Conservation (phyloP, 2,329 filamentous ascomycete genomes). For the Fusarium temperatum region DNA sequence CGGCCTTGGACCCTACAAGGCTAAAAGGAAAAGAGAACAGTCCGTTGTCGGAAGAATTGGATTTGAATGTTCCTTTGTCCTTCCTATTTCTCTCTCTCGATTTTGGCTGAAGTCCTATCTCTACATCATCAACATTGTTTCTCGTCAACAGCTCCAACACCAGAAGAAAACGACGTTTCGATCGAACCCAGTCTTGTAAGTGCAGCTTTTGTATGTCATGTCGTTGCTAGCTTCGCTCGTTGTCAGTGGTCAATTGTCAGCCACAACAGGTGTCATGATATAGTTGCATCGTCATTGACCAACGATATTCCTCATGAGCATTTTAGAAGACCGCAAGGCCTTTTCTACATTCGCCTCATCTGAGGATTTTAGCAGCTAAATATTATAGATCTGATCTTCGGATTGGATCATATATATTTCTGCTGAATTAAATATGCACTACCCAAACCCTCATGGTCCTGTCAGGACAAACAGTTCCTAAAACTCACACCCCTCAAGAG, state of each 20-base stretch:
- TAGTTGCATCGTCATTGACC: slow-evolving; percentile 30
- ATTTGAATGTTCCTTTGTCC: slow-evolving; percentile 16
- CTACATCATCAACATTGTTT: slow-evolving; percentile 17
- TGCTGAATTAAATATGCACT: not conserved
- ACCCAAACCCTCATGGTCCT: not conserved
- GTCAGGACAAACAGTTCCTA: not conserved
- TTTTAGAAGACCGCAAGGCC: not conserved
- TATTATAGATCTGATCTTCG: not conserved
- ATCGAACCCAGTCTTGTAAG: slow-evolving; percentile 22
- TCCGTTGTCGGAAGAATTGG: slow-evolving; percentile 39
- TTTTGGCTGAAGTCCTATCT: slow-evolving; percentile 27
- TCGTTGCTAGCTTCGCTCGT: slow-evolving; percentile 11
- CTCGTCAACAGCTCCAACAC: slow-evolving; percentile 10
- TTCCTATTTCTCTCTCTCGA: slow-evolving; percentile 27
- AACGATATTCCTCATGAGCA: slow-evolving; percentile 14
- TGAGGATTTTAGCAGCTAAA: not conserved
- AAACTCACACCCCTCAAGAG: slow-evolving; percentile 6
- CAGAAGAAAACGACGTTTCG: slow-evolving; percentile 10
- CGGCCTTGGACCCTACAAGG: slow-evolving; percentile 27
- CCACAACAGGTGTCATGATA: slow-evolving; percentile 29
- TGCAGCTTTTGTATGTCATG: slow-evolving; percentile 12
- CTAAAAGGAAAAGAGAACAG: slow-evolving; percentile 36
- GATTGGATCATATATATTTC: not conserved
- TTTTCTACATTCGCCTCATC: not conserved
- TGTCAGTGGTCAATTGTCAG: slow-evolving; percentile 21